Evolutionary conservation across 768 basidiomycete species (phyloP).

Genomic region (Baorangia bicolor): DNA sequence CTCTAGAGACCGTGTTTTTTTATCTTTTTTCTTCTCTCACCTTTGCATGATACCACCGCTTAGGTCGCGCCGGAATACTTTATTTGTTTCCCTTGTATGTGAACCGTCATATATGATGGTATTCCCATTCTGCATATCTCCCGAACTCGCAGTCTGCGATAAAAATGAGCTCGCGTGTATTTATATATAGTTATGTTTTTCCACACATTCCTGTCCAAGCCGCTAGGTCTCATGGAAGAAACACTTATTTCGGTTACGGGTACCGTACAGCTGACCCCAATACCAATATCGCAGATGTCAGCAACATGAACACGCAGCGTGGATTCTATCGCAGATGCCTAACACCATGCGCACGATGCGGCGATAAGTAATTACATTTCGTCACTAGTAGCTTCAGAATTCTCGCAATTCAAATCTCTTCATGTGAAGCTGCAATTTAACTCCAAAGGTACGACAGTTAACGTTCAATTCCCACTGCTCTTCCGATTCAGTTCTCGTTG

Average conservation of each 20-base stretch:
- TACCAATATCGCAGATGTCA: not conserved
- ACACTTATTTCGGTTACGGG: not conserved
- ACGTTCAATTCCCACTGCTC: not conserved
- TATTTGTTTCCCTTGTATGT: constrained; percentile 26
- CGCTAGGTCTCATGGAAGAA: not conserved
- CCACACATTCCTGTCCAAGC: constrained; percentile 12
- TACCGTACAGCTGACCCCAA: not conserved
- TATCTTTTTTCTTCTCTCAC: no score
- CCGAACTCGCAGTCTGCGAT: not conserved
- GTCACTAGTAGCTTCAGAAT: not conserved
- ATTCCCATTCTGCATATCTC: not conserved
- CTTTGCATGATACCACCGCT: not conserved
- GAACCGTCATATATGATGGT: not conserved
- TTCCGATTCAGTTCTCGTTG: not conserved
- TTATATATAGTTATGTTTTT: constrained; percentile 29
- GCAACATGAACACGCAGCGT: not conserved
- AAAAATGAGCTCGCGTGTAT: not conserved
- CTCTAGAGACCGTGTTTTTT: constrained; percentile 2
- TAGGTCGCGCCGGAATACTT: not conserved
- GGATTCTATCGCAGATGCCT: not conserved
- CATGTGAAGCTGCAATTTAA: not conserved
- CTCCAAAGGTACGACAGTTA: no score
- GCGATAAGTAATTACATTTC: not conserved
- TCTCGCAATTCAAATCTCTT: no score
- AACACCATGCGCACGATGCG: not conserved